Conservation (phyloP, 441 rosid genomes). For the Populus hybrid region DNA sequence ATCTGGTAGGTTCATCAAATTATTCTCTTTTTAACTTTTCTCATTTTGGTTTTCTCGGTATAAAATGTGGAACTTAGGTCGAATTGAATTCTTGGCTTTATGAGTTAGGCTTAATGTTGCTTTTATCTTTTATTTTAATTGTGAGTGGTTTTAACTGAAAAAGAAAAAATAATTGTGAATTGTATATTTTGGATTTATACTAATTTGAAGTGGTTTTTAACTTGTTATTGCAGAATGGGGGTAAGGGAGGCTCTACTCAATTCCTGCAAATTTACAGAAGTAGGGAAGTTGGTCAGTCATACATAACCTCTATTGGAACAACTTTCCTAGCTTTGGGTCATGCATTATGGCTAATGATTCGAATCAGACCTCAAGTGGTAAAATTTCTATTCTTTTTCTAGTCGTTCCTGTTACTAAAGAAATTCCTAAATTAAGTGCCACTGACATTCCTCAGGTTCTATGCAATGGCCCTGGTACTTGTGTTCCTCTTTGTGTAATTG, state of each 20-base stretch:
- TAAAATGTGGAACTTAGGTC: not conserved
- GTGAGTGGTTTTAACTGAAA: too few relatives aligned
- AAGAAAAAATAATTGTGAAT: not conserved
- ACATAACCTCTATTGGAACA: slow-evolving; percentile 78
- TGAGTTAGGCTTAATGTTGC: not conserved
- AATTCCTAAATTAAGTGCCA: slow-evolving; percentile 9
- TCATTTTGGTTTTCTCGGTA: not conserved
- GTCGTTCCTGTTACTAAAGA: not conserved
- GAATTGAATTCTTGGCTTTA: not conserved
- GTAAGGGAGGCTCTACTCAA: slow-evolving; percentile 37
- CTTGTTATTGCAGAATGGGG: slow-evolving; percentile 28
- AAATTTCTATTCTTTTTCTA: slow-evolving; percentile 7
- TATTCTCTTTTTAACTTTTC: not conserved
- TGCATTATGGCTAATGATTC: slow-evolving; percentile 70
- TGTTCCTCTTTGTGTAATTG: slow-evolving; percentile 73
- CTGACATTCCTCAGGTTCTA: slow-evolving; percentile 45
- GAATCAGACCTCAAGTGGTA: slow-evolving; percentile 88
- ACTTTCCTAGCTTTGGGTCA: slow-evolving; percentile 64
- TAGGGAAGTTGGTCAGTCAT: slow-evolving; percentile 96
- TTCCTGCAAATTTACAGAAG: slow-evolving; percentile 79
- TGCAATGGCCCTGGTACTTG: slow-evolving; percentile 98
- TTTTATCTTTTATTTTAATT: not conserved
- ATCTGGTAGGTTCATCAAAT: slow-evolving; percentile 30
- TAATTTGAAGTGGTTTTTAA: slow-evolving; percentile 6
- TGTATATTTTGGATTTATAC: not conserved